Percentiles rank a stretch among this genome's conserved stretches.
phyloP scores from a whole-genome alignment of 345 rosid species.

The Acer yangbiense region DNA sequence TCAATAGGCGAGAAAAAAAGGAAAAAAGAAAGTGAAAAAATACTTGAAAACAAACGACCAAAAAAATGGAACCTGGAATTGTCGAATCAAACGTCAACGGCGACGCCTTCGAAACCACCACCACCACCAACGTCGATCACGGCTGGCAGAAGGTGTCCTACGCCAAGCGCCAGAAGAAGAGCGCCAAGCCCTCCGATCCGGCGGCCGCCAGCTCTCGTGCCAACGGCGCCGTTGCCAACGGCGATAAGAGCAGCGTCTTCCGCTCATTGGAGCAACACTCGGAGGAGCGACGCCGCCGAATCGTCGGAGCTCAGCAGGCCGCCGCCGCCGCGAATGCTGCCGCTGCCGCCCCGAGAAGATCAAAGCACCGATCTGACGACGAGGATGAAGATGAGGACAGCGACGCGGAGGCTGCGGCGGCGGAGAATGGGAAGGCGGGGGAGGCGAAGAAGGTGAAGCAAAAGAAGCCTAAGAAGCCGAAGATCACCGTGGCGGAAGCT shows the following conservation, averaged over 20 bases:
- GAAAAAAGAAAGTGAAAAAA: neutral
- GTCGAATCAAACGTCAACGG: constrained; percentile 38
- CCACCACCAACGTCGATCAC: constrained; percentile 42
- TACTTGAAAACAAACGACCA: neutral
- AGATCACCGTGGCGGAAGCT: constrained; percentile 65
- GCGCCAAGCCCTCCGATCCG: constrained; percentile 38
- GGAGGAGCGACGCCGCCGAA: constrained; percentile 53
- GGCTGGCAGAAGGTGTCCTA: constrained; percentile 81
- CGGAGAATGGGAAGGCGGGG: constrained; percentile 32
- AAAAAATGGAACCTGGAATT: constrained; percentile 29
- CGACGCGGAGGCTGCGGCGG: constrained; percentile 39
- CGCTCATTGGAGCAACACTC: constrained; percentile 51
- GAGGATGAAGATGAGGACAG: constrained; percentile 38
- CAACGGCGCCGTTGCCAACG: constrained; percentile 29
- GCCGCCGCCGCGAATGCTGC: constrained; percentile 27
- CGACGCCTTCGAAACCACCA: constrained; percentile 31
- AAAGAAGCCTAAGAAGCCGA: constrained; percentile 73
- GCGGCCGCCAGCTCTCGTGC: neutral
- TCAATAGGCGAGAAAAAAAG: neutral
- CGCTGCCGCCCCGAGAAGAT: constrained; percentile 26
- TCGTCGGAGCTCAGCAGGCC: constrained; percentile 36
- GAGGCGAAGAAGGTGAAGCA: constrained; percentile 45
- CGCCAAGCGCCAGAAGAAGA: constrained; percentile 58
- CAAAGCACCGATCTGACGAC: constrained; percentile 42
- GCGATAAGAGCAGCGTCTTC: constrained; percentile 42